Conservation (phyloP, 1,139 yeast species). For the Sugiyamaella xylanicola region DNA sequence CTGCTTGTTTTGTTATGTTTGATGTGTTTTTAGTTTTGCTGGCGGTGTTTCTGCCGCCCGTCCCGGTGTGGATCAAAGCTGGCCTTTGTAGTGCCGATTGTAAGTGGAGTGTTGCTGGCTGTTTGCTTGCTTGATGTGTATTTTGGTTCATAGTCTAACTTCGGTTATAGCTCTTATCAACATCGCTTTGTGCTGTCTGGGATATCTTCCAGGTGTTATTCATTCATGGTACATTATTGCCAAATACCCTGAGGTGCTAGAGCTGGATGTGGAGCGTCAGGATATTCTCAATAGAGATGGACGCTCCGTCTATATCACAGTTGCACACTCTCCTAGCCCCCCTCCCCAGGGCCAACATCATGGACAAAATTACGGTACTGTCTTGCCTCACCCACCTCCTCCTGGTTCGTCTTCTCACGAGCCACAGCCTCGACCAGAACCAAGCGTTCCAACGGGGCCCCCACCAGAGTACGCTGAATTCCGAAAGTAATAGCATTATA, state of each 20-base stretch:
- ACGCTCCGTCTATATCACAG: slow-evolving; percentile 26
- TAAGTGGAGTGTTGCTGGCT: too few relatives aligned
- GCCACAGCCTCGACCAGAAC: slow-evolving; percentile 6
- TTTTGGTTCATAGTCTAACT: too few relatives aligned
- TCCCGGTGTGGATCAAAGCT: slow-evolving; percentile 77
- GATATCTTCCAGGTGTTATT: slow-evolving; percentile 73
- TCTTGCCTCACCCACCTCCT: slow-evolving; percentile 12
- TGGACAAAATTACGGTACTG: background rate
- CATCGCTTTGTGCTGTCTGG: slow-evolving; percentile 71
- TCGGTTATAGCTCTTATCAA: slow-evolving; percentile 55
- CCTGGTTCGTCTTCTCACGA: slow-evolving; percentile 12
- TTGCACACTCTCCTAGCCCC: slow-evolving; percentile 20
- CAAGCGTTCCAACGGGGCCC: slow-evolving; percentile 18
- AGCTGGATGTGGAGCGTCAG: slow-evolving; percentile 33
- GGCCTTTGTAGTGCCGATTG: slow-evolving; percentile 72
- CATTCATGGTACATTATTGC: slow-evolving; percentile 51
- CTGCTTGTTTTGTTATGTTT: slow-evolving; percentile 31
- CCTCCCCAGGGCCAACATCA: slow-evolving; percentile 15
- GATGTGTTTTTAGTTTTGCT: slow-evolving; percentile 80
- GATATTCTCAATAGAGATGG: slow-evolving; percentile 23
- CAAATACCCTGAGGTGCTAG: slow-evolving; percentile 43
- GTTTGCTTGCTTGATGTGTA: background rate
- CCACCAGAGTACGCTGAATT: slow-evolving; percentile 22
- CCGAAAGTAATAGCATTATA: background rate
- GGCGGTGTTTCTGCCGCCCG: slow-evolving; percentile 81